phyloP scores from a whole-genome alignment of 106 monocot species.

The Dioscorea dumetorum region DNA sequence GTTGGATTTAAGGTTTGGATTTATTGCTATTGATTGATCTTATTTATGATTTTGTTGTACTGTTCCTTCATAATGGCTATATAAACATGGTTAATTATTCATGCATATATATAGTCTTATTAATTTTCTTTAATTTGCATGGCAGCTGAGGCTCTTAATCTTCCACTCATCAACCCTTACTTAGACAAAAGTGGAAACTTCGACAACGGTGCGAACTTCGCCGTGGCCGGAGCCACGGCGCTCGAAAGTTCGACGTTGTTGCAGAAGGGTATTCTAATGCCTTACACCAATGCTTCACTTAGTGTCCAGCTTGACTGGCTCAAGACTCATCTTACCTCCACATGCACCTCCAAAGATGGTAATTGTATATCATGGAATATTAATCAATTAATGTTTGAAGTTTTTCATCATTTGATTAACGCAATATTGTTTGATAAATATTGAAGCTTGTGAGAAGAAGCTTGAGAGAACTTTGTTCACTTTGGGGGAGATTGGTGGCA shows the following conservation, averaged over 20 bases:
- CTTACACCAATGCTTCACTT: constrained; percentile 17
- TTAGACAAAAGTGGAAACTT: constrained; percentile 12
- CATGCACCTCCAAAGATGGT: constrained; percentile 21
- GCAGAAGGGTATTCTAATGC: not conserved
- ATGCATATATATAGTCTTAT: not conserved
- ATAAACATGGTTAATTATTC: too few species aligned
- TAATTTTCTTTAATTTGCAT: not conserved
- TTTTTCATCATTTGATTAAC: not conserved
- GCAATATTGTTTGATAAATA: not conserved
- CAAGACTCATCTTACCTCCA: constrained; percentile 11
- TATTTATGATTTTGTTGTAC: too few species aligned
- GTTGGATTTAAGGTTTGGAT: too few species aligned
- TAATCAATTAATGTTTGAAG: not conserved
- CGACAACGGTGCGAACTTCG: constrained; percentile 37
- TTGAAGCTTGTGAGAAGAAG: constrained; percentile 8
- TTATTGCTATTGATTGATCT: too few species aligned
- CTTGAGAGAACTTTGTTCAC: constrained; percentile 28
- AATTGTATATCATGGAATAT: not conserved
- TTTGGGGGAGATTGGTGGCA: constrained; percentile 55
- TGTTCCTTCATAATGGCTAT: too few species aligned
- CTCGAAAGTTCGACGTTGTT: constrained; percentile 17
- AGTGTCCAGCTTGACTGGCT: constrained; percentile 38
- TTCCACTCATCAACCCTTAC: constrained; percentile 35
- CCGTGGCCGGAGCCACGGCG: constrained; percentile 43
- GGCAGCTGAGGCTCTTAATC: constrained; percentile 20